Base-by-base conservation (phyloP, 768 basidiomycete species). In the Trametes elegans region DNA sequence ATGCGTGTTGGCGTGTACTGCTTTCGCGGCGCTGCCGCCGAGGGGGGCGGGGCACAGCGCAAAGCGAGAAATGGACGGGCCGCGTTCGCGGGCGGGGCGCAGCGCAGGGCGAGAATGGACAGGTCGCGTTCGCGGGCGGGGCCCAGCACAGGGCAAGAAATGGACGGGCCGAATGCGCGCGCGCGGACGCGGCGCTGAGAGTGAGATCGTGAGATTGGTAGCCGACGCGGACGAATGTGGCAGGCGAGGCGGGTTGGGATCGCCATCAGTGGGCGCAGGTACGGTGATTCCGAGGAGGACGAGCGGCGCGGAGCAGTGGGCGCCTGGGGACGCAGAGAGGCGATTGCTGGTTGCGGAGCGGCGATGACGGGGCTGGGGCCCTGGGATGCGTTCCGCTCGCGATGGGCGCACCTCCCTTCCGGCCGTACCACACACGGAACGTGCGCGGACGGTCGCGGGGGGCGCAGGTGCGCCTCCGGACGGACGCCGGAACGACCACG, bases 301-400 rank as follows among this genome's bases (percentile, higher is more conserved):
- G 55, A 57, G 36, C 32, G 43, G 34, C 35, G 47, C 55, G 41
- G 47, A 53, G 42, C 42, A n/a, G 14, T 35, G 41, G 19, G 41
- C 48, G 47, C 6, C 48, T 36, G 34, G 31, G 36, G 35, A 29
- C 23, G 28, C 26, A 34, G 41, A 35, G 27, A 42, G 41, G 51
- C 34, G 48, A 49, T 44, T 57, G 55, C 49, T 49, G 35, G 27
- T 45, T 57, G 43, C 39, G 40, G 54, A 24, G 54, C 47, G 41
- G 47, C 38, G 45, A 41, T 41, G 40, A 48, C 31, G 53, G 38
- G 45, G 53, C 38, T 34, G 16, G 24, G 18, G n/a, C 29, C 18
- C 7, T 14, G 8, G 42, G 32, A 49, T 50, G 55, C 55, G 55
- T 38, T 57, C 55, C 55, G 49, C 46, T 57, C 55, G 55, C 55